These are phyloP conservation scores for Striga asiatica DNA, from an alignment of 257 asterid genomes.

Conservation along the genomic window DNA sequence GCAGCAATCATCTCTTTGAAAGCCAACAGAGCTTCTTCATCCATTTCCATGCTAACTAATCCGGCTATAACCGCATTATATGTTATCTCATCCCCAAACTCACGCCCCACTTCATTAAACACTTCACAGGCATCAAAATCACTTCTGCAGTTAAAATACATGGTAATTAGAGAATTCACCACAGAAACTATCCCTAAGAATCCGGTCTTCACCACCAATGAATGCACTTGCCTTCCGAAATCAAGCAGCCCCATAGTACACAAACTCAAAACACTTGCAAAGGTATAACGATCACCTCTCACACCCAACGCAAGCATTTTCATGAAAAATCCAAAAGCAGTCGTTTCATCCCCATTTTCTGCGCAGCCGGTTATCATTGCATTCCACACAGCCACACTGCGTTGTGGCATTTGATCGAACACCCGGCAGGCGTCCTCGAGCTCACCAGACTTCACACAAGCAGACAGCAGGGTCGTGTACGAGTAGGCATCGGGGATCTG, in stretches of 20 bases:
- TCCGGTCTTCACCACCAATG: constrained; percentile 50
- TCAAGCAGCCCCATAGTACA: constrained; percentile 36
- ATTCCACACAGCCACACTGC: constrained; percentile 67
- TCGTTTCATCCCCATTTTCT: constrained; percentile 28
- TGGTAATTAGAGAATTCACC: constrained; percentile 56
- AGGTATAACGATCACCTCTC: constrained; percentile 51
- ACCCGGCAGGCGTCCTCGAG: constrained; percentile 36
- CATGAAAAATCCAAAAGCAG: constrained; percentile 40
- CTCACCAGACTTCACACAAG: constrained; percentile 61
- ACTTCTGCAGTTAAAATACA: constrained; percentile 51
- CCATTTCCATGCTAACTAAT: constrained; percentile 42
- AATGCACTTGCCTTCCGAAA: constrained; percentile 66
- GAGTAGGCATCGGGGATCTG: constrained; percentile 64
- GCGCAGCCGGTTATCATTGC: constrained; percentile 79
- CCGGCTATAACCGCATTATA: constrained; percentile 63
- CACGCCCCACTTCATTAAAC: constrained; percentile 41
- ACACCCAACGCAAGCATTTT: constrained; percentile 54
- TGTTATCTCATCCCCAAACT: constrained; percentile 44
- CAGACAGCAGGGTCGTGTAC: constrained; percentile 59
- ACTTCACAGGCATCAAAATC: constrained; percentile 35
- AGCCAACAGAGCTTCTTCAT: constrained; percentile 41
- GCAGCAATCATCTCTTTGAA: constrained; percentile 44
- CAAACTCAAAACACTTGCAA: constrained; percentile 66
- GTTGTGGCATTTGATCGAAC: constrained; percentile 52
- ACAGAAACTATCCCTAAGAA: constrained; percentile 49